Percentiles rank a stretch among this genome's conserved stretches.
Conservation (phyloP, 139 green algal genomes). For the Chlorella sp. region DNA sequence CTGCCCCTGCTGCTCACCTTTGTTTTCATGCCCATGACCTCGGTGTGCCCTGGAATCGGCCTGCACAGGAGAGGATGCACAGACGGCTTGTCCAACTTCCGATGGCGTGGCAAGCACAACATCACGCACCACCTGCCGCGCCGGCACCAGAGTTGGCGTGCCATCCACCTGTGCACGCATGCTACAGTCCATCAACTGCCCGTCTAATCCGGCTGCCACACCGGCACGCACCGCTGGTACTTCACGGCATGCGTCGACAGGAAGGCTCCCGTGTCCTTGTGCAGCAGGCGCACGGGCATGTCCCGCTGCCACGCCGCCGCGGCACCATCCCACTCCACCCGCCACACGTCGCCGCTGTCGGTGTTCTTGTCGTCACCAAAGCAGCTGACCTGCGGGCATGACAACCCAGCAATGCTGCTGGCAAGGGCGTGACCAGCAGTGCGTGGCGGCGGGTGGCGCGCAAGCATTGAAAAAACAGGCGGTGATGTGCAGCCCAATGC, state of each 20-base stretch:
- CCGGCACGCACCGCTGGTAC: conserved; percentile 28
- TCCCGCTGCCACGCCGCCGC: conserved; percentile 34
- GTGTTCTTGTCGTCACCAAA: conserved; percentile 39
- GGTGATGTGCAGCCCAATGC: too few species aligned
- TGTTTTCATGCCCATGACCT: conserved; percentile 19
- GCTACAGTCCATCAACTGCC: too few species aligned
- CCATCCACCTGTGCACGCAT: too few species aligned
- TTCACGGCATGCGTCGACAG: conserved; percentile 35
- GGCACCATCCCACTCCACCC: conserved; percentile 36
- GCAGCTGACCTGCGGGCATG: conserved; percentile 28
- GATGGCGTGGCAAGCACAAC: too few species aligned
- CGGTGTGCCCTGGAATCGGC: conserved; percentile 45
- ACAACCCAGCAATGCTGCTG: background rate
- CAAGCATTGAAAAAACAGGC: too few species aligned
- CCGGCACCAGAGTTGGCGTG: too few species aligned
- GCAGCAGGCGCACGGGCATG: conserved; percentile 19
- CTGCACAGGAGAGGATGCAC: too few species aligned
- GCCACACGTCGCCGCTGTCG: conserved; percentile 45
- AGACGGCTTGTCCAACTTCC: too few species aligned
- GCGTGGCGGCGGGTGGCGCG: too few species aligned
- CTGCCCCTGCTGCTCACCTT: background rate
- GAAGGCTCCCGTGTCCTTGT: conserved; percentile 45
- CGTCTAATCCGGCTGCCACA: too few species aligned
- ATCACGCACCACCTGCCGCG: too few species aligned
- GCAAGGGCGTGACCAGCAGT: too few species aligned